These are phyloP conservation scores for Linaria vulgaris DNA, from an alignment of 257 asterid genomes.

Conservation along the genomic window DNA sequence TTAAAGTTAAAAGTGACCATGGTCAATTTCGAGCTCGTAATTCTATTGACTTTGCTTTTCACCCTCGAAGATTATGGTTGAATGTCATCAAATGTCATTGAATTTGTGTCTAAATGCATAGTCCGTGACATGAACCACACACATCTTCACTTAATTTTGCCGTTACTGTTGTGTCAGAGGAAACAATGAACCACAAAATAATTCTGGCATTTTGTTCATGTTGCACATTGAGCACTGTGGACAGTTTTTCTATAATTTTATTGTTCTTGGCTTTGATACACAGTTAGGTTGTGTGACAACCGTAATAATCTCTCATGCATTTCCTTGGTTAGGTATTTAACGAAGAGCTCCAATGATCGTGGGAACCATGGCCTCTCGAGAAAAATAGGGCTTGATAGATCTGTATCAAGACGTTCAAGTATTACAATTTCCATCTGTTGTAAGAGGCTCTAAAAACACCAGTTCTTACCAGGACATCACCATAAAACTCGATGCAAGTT, in stretches of 20 bases:
- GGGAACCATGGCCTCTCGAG: not conserved
- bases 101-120: not conserved
- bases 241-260: not conserved
- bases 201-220: no score
- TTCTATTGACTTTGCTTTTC: not conserved
- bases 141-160: not conserved
- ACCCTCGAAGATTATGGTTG: not conserved
- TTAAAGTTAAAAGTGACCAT: not conserved
- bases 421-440: slow-evolving; percentile 2
- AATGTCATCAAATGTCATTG: not conserved
- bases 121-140: not conserved
- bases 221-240: no score
- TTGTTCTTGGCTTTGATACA: not conserved
- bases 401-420: not conserved
- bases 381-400: not conserved
- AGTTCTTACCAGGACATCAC: not conserved
- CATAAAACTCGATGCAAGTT: no score
- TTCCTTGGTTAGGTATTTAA: not conserved
- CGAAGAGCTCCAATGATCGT: not conserved
- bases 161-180: not conserved
- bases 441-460: not conserved
- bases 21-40: not conserved
- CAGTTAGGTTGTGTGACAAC: not conserved
- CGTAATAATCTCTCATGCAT: not conserved
- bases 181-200: not conserved